Evolutionary conservation across 345 rosid species (phyloP).

Genomic region (Moringa oleifera): DNA sequence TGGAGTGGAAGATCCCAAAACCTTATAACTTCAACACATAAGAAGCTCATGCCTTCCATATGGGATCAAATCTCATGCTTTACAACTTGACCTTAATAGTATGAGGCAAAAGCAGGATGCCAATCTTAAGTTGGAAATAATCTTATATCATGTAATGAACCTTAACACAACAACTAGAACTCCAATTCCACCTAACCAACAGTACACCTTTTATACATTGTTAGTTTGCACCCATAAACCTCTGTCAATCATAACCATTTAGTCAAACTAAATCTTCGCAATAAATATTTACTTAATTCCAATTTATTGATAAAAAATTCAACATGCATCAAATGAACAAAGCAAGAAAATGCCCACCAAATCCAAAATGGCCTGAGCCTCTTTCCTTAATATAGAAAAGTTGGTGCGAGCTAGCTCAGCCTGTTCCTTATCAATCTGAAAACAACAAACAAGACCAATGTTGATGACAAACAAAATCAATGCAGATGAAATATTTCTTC

Average conservation of each 20-base stretch:
- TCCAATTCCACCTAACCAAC: not conserved
- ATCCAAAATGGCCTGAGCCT: conserved; percentile 84
- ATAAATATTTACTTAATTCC: no score
- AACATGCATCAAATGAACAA: no score
- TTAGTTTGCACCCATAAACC: not conserved
- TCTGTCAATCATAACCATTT: not conserved
- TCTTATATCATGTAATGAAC: not conserved
- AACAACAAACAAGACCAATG: conserved; percentile 11
- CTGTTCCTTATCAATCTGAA: conserved; percentile 82
- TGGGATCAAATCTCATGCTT: no score
- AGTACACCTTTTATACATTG: not conserved
- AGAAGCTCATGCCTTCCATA: no score
- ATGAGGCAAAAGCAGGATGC: not conserved
- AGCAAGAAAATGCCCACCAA: conserved; percentile 37
- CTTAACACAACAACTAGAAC: not conserved
- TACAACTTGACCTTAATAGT: no score
- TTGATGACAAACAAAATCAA: no score
- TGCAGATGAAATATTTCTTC: not conserved
- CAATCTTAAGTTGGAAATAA: not conserved
- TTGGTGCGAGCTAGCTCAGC: conserved; percentile 77
- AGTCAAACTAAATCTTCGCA: not conserved
- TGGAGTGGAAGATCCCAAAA: no score
- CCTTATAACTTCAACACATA: no score
- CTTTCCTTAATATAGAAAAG: conserved; percentile 76
- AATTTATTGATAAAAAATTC: no score